phyloP scores from a whole-genome alignment of 148 eudicot species.

The Tetragonia tetragonoides region DNA sequence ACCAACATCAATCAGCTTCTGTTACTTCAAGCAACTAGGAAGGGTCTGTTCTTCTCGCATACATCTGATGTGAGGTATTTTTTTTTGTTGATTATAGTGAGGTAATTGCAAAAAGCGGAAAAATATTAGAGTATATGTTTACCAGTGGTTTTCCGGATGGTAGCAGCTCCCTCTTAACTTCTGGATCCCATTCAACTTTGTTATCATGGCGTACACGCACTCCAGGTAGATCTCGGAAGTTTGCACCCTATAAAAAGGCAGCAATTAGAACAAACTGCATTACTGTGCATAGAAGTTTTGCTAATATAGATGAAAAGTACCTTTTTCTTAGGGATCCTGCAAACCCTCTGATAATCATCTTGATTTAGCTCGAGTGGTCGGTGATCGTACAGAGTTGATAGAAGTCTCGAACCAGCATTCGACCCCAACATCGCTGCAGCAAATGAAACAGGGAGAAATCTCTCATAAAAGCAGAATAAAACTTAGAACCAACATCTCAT shows the following conservation, averaged over 20 bases:
- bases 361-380: constrained; percentile 51
- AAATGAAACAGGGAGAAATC: neutral
- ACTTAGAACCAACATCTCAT: neutral
- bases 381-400: constrained; percentile 53
- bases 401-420: constrained; percentile 2
- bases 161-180: constrained; percentile 40
- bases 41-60: neutral
- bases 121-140: neutral
- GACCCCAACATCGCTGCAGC: constrained; percentile 42
- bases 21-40: neutral
- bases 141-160: constrained; percentile 79
- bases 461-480: neutral
- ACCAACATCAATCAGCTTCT: neutral
- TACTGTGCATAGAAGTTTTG: neutral
- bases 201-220: constrained; percentile 56
- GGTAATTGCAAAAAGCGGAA: neutral
- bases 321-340: constrained; percentile 65
- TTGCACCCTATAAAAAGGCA: constrained; percentile 59
- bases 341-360: constrained; percentile 73
- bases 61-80: no score
- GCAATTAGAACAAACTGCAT: neutral
- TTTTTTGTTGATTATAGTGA: neutral
- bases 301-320: constrained; percentile 25
- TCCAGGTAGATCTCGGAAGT: constrained; percentile 68
- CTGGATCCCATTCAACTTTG: constrained; percentile 63